phyloP scores from a whole-genome alignment of 73 alveolate genomes.

The Paramecium bursaria region DNA sequence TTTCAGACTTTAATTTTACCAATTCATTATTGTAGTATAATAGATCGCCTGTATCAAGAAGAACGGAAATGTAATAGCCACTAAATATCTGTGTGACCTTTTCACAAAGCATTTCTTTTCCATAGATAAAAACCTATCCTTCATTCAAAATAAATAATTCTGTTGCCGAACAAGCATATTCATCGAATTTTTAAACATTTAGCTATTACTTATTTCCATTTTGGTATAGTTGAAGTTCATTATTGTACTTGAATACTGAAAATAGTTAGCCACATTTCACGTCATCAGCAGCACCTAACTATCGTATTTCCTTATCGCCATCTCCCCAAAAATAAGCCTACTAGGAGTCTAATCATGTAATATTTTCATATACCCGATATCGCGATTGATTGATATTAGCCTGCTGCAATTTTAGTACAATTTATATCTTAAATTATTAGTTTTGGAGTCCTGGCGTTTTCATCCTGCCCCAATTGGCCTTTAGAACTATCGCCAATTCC shows the following conservation, averaged over 20 bases:
- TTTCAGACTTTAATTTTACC: no score
- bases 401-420: slow-evolving; percentile 43
- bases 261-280: slow-evolving; percentile 37
- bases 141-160: slow-evolving; percentile 13
- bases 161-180: slow-evolving; percentile 40
- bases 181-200: not conserved
- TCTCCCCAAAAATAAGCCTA: slow-evolving; percentile 32
- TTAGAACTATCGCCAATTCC: slow-evolving; percentile 1
- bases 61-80: slow-evolving; percentile 26
- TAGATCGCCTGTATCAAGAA: no score
- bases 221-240: not conserved
- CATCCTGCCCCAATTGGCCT: slow-evolving; percentile 31
- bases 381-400: slow-evolving; percentile 5
- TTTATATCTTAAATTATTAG: not conserved
- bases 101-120: not conserved
- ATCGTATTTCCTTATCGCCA: not conserved
- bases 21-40: no score
- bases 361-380: not conserved
- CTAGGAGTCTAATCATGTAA: not conserved
- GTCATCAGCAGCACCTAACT: not conserved
- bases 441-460: slow-evolving; percentile 5
- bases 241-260: not conserved
- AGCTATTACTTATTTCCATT: not conserved
- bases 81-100: slow-evolving; percentile 30
- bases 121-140: not conserved